Evolutionary conservation across 371 early-diverging fungal species (phyloP), one percentile per base, ranked within the genome.

Genomic region (Choanephora cucurbitarum): DNA sequence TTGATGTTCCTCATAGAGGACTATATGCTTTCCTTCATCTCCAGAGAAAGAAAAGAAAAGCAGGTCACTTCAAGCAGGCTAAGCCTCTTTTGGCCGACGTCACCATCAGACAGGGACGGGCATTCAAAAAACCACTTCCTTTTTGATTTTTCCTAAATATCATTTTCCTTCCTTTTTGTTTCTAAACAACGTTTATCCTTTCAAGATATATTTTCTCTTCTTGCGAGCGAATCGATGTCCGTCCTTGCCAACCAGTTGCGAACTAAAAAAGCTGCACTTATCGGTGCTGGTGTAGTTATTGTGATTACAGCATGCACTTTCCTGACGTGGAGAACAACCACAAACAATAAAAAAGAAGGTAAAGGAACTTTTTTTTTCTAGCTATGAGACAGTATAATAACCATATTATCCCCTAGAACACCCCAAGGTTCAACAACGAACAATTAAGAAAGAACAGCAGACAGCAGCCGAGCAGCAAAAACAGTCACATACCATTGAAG

Each of bases 221-320:
- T 22, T 43, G 3, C 3, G 3, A 5, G 28, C 28, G 28, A 28
- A 28, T 7, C 28, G 7, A 52, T 52, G 52, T 15, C 44, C n/a
- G 19, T 19, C 19, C 28, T 52, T 19, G 33, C 31, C n/a, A 52
- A 52, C 24, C 52, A 52, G 32, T 32, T 52, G 11, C 42, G 52
- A 44, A 52, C 52, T 11, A 42, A 52, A 24, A 31, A 42, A 42
- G 44, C 21, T 5, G 44, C 44, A 21, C 23, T 52, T 21, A 43
- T 44, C 24, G 52, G 52, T 21, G 44, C 44, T 21, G 33, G 42
- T 44, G 44, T 52, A 14, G 43, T 52, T 19, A 31, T 52, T 31
- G 43, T 44, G 4, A 52, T 52, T 8, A 32, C 52, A 13, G 44
- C 52, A 11, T 13, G 40, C 24, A 44, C 44, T n/a, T 24, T 52